Base-by-base conservation (phyloP, 2,329 filamentous ascomycete species). In the Tympanopsis confertula region DNA sequence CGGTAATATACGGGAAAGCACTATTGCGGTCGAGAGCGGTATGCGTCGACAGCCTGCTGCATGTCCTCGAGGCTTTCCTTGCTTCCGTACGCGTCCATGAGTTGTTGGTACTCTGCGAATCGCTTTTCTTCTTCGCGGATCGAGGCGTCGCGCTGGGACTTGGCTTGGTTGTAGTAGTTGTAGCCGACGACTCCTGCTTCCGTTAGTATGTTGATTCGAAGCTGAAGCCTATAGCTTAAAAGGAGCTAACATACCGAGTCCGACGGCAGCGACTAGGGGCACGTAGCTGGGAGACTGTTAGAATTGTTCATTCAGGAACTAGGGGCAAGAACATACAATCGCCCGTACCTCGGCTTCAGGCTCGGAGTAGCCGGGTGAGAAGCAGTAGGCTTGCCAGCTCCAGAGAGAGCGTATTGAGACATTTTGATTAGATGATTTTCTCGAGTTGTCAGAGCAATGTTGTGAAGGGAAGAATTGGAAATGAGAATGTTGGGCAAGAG, bases 21-120 rank as follows among this genome's bases (percentile, higher is more conserved):
- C n/a, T n/a, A n/a, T n/a, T n/a, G n/a, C n/a, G n/a, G n/a, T n/a
- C n/a, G n/a, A n/a, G n/a, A n/a, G n/a, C n/a, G n/a, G 35, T 66
- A 67, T 19, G 59, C 50, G 22, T 63, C 52, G 47, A 66, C 50
- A 13, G 63, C 63, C 26, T 59, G 52, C 43, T 64, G 52, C n/a
- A 67, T 45, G 47, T 66, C 61, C 18, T 57, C 49, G 35, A 66
- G 40, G 35, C 55, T 63, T 12, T 53, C 55, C 42, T 63, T 59
- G 38, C 59, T 58, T 12, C 63, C 63, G 38, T 66, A 67, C 2
- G 63, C 61, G 24, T 66, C 60, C 55, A 65, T 59, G n/a, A 66
- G 44, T 4, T 54, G 47, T 35, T 50, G 50, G 38, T 63, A 62
- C 37, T 48, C 54, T 19, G 56, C 54, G 2, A 57, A 49, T 2